Percentiles rank a stretch among this genome's conserved stretches.
Evolutionary conservation across 78 protist species (phyloP).

Genomic region (Cavenderia fasciculata): DNA sequence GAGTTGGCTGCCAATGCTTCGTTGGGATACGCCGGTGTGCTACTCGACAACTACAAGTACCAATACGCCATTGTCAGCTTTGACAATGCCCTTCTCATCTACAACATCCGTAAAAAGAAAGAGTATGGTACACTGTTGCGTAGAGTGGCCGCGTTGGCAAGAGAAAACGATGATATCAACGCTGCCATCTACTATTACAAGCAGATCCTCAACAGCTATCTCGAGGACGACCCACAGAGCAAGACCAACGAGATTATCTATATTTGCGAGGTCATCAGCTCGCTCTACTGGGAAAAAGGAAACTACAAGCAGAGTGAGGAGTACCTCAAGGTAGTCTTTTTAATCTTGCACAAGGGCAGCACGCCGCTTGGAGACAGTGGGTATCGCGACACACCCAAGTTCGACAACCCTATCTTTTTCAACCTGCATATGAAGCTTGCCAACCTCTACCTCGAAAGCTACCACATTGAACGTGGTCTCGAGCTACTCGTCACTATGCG

Average conservation of each 20-base stretch:
- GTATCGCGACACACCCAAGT: slow-evolving; percentile 16
- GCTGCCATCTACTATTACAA: slow-evolving; percentile 67
- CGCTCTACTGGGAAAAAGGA: slow-evolving; percentile 74
- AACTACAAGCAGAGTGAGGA: slow-evolving; percentile 61
- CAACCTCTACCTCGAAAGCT: slow-evolving; percentile 67
- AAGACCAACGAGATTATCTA: slow-evolving; percentile 76
- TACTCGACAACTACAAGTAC: slow-evolving; percentile 70
- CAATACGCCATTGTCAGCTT: slow-evolving; percentile 71
- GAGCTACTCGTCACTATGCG: slow-evolving; percentile 56
- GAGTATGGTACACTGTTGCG: slow-evolving; percentile 47
- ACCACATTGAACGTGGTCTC: slow-evolving; percentile 70
- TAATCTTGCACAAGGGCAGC: slow-evolving; percentile 27
- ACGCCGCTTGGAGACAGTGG: not conserved
- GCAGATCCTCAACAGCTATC: slow-evolving; percentile 70
- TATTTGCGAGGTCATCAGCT: slow-evolving; percentile 45
- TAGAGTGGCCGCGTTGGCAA: slow-evolving; percentile 59
- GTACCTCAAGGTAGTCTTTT: slow-evolving; percentile 45
- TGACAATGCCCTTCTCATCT: slow-evolving; percentile 53
- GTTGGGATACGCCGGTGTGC: slow-evolving; percentile 42
- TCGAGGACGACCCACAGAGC: slow-evolving; percentile 62
- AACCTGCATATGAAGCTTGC: slow-evolving; percentile 65
- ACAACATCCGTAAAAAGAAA: slow-evolving; percentile 40
- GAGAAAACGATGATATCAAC: slow-evolving; percentile 78
- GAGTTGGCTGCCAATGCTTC: slow-evolving; percentile 75
- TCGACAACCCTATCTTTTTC: slow-evolving; percentile 78